Evolutionary conservation across 495 filamentous ascomycete species (phyloP), one percentile per base, ranked within the genome.

Genomic region (Penicillium daleae): DNA sequence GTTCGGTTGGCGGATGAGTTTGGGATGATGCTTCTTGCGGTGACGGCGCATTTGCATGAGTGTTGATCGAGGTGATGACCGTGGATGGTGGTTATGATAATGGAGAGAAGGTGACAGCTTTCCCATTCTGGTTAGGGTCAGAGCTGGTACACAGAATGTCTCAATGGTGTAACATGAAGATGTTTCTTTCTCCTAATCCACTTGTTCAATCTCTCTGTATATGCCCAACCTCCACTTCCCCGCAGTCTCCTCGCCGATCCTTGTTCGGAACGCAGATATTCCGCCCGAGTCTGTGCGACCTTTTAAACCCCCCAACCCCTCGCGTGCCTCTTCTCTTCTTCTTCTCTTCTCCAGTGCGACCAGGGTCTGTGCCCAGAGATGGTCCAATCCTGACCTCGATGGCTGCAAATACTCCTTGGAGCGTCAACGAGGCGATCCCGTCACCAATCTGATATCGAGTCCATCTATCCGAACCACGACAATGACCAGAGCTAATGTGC

Each of bases 11-110:
- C 63, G 19, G 74, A 76, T 66, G 72, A 72, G 54, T 76, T 73
- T 57, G 74, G 72, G 13, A 72, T 71, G 69, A 69, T 68, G 64
- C 19, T 76, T 5, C 72, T 73, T 64, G 61, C 61, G 4, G 61
- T 72, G 37, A 71, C 68, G 24, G 60, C 65, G 0, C 74, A 74
- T 68, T 61, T 72, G 6, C 74, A 71, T 63, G 72, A 70, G 2
- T 73, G 71, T 65, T 78, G 35, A 48, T 32, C 3, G 29, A 12
- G 4, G 51, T 17, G 32, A 26, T 35, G 29, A 19, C 9, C 26
- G 3, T 7, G 9, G n/a, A 17, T 24, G 42, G 6, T 42, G 39
- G 7, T 21, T 1, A 35, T 35, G 33, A 35, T 35, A 12, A 35
- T 12, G 9, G 33, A 9, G 33, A 12, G 8, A 35, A 35, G 33